Percentiles rank a stretch among this genome's conserved stretches.
phyloP scores from a whole-genome alignment of 2,329 filamentous ascomycete species.

The Hymenoscyphus albidus region DNA sequence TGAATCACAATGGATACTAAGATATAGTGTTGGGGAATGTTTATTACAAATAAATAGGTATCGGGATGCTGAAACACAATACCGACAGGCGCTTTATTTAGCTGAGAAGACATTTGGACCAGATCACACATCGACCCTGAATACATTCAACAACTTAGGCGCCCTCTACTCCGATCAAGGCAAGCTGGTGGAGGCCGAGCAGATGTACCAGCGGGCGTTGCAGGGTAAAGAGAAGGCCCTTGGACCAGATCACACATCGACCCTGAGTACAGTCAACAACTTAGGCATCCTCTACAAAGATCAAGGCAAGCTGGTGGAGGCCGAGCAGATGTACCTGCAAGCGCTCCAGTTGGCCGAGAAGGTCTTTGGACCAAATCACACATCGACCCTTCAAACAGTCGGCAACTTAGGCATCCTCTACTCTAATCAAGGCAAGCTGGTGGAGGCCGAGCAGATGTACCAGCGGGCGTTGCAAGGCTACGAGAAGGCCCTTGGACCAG shows the following conservation, averaged over 20 bases:
- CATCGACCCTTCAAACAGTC: too few species aligned
- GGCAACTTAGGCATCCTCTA: constrained; percentile 17
- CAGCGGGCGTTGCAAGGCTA: constrained; percentile 17
- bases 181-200: constrained; percentile 6
- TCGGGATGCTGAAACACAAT: background rate
- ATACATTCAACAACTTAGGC: background rate
- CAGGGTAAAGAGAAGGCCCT: constrained; percentile 2
- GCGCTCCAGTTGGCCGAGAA: too few species aligned
- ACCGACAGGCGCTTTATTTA: background rate
- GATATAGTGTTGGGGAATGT: background rate
- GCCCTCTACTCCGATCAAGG: background rate
- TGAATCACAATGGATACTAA: background rate
- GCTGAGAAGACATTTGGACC: background rate
- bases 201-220: constrained; percentile 1
- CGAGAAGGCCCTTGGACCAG: constrained; percentile 7
- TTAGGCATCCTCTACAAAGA: background rate
- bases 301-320: too few species aligned
- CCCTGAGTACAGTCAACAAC: constrained; percentile 7
- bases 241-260: constrained; percentile 7
- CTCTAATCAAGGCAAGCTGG: constrained; percentile 18
- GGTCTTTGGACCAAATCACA: too few species aligned
- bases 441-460: constrained; percentile 18
- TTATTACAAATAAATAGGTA: background rate
- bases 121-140: background rate
- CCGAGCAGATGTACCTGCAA: too few species aligned